A percentile compares a stretch with the other conserved stretches of the same genome.
These are phyloP conservation scores for Scedosporium dehoogii DNA, from an alignment of 2,329 filamentous ascomycete genomes.

Conservation along the genomic window DNA sequence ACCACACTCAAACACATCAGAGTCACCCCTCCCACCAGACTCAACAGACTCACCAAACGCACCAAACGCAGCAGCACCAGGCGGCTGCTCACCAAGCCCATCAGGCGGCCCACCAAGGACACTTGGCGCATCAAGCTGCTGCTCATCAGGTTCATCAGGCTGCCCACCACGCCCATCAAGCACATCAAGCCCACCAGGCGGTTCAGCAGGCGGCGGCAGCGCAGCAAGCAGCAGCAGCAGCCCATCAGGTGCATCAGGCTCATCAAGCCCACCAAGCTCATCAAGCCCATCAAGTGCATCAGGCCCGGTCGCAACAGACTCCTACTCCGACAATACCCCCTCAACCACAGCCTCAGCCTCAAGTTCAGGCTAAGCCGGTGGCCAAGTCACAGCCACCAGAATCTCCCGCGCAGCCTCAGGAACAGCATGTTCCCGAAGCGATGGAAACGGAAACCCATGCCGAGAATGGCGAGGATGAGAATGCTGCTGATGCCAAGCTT, in stretches of 20 bases:
- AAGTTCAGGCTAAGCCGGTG: slow-evolving; percentile 15
- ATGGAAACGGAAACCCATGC: slow-evolving; percentile 43
- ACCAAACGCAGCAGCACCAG: slow-evolving; percentile 12
- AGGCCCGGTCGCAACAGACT: slow-evolving; percentile 17
- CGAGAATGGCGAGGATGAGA: slow-evolving; percentile 33
- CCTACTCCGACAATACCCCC: slow-evolving; percentile 18
- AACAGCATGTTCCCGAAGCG: slow-evolving; percentile 33
- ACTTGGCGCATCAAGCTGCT: not conserved
- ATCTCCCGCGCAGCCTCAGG: slow-evolving; percentile 27
- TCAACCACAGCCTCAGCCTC: slow-evolving; percentile 18
- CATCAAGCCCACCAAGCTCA: slow-evolving; percentile 15
- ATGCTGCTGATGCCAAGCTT: slow-evolving; percentile 36
- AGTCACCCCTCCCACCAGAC: slow-evolving; percentile 13
- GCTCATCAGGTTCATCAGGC: slow-evolving; percentile 7
- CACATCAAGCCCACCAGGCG: slow-evolving; percentile 7
- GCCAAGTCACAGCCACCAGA: slow-evolving; percentile 12
- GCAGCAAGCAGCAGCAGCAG: slow-evolving; percentile 30
- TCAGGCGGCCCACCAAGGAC: slow-evolving; percentile 6
- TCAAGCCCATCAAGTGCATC: slow-evolving; percentile 18
- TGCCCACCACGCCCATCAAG: slow-evolving; percentile 6
- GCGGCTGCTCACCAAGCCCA: slow-evolving; percentile 5
- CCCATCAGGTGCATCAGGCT: slow-evolving; percentile 15
- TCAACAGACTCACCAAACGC: slow-evolving; percentile 17
- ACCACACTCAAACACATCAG: slow-evolving; percentile 8
- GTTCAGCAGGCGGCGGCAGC: slow-evolving; percentile 12